Conservation (phyloP, 192 early-diverging fungal species). For the Physocladia obscura region DNA sequence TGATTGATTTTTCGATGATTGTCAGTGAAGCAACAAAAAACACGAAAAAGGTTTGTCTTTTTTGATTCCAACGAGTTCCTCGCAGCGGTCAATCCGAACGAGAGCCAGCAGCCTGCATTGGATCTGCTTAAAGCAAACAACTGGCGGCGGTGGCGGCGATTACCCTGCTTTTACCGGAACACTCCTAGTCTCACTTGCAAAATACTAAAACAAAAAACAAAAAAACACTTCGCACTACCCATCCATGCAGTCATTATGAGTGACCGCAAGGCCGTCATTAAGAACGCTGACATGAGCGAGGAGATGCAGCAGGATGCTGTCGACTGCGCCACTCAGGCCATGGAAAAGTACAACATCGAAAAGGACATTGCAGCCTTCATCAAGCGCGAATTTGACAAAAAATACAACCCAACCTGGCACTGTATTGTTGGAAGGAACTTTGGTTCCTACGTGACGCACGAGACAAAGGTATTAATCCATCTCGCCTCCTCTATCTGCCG, state of each 20-base stretch:
- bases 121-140: no score
- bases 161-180: not conserved
- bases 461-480: slow-evolving; percentile 65
- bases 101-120: no score
- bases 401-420: slow-evolving; percentile 98
- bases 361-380: slow-evolving; percentile 98
- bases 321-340: slow-evolving; percentile 80
- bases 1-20: no score
- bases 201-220: not conserved
- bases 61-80: no score
- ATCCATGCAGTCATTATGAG: slow-evolving; percentile 67
- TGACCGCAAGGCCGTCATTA: slow-evolving; percentile 86
- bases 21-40: no score
- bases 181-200: not conserved
- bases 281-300: slow-evolving; percentile 97
- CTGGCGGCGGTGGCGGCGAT: no score
- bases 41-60: no score
- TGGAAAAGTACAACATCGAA: slow-evolving; percentile 91
- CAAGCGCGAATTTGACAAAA: slow-evolving; percentile 98
- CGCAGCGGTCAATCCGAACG: no score
- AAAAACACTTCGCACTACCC: no score
- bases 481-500: no score
- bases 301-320: slow-evolving; percentile 91
- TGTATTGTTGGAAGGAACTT: slow-evolving; percentile 98
- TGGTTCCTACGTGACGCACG: slow-evolving; percentile 98